These are phyloP conservation scores for Thermoascus crustaceus DNA, from an alignment of 2,329 filamentous ascomycete genomes.

Conservation along the genomic window DNA sequence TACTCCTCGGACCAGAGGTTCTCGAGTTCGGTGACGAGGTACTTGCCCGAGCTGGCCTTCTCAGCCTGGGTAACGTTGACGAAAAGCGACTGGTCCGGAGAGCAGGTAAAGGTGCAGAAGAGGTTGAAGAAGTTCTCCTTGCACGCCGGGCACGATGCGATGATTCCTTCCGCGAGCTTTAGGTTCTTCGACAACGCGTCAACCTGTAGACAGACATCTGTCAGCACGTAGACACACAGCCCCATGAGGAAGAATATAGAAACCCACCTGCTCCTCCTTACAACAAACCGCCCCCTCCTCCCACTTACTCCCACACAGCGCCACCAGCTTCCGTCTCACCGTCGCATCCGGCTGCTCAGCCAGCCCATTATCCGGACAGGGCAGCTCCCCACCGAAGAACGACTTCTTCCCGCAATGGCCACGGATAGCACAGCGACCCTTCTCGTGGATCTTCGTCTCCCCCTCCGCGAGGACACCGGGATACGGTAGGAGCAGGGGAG, in stretches of 20 bases:
- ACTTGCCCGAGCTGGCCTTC: conserved; percentile 45
- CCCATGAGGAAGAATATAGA: background rate
- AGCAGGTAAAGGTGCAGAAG: conserved; percentile 98
- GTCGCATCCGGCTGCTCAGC: conserved; percentile 66
- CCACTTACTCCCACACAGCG: conserved; percentile 85
- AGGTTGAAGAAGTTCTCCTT: conserved; percentile 98
- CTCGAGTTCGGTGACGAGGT: conserved; percentile 78
- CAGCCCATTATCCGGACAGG: conserved; percentile 82
- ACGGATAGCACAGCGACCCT: conserved; percentile 80
- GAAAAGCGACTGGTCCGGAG: conserved; percentile 90
- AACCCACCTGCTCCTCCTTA: conserved; percentile 59
- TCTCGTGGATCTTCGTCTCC: conserved; percentile 59
- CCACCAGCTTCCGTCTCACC: conserved; percentile 68
- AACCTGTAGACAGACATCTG: conserved; percentile 46
- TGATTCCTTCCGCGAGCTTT: conserved; percentile 76
- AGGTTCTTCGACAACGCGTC: conserved; percentile 74
- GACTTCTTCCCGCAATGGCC: conserved; percentile 86
- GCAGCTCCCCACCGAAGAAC: conserved; percentile 81
- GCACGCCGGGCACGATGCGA: conserved; percentile 91
- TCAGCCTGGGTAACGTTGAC: conserved; percentile 78
- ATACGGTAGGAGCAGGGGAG: conserved; percentile 19
- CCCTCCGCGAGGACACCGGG: conserved; percentile 22
- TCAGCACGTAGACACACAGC: conserved; percentile 8
- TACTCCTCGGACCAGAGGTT: conserved; percentile 80
- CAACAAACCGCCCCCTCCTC: conserved; percentile 77